phyloP scores from a whole-genome alignment of 2,329 filamentous ascomycete genomes.

The Alternaria sp. region DNA sequence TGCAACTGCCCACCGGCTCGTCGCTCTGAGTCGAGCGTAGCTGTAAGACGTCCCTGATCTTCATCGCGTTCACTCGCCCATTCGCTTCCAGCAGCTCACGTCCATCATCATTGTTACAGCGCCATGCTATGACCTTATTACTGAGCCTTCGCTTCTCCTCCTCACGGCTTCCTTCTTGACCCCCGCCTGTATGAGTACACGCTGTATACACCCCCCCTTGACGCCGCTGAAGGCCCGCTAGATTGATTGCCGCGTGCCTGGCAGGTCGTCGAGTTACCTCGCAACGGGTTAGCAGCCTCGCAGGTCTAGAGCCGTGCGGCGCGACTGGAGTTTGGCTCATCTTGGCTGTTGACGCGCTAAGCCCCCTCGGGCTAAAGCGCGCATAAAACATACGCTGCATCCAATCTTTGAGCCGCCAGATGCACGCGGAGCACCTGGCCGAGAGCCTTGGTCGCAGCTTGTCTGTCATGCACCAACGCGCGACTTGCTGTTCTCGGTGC shows the following conservation, averaged over 20 bases:
- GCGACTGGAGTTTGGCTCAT: constrained; percentile 11
- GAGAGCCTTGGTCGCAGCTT: constrained; percentile 23
- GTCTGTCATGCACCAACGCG: constrained; percentile 23
- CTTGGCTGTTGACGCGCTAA: constrained; percentile 25
- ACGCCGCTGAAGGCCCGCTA: constrained; percentile 18
- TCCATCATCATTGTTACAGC: background rate
- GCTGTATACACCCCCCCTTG: constrained; percentile 3
- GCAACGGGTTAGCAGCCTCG: constrained; percentile 15
- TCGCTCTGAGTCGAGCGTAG: constrained; percentile 7
- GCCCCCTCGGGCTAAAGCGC: constrained; percentile 14
- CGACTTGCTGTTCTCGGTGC: constrained; percentile 19
- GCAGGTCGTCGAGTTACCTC: constrained; percentile 9
- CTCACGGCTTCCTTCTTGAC: background rate
- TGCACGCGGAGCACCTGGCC: constrained; percentile 27
- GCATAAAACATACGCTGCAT: constrained; percentile 4
- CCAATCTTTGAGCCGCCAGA: constrained; percentile 5
- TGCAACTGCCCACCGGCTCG: constrained; percentile 1
- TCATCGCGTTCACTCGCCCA: constrained; percentile 6
- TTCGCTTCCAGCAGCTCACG: background rate
- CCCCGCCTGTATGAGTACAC: background rate
- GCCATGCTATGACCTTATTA: background rate
- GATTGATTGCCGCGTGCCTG: constrained; percentile 21
- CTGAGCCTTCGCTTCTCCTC: background rate
- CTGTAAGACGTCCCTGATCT: constrained; percentile 12
- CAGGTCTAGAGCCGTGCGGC: constrained; percentile 22